Base-by-base conservation (phyloP, 2,329 filamentous ascomycete species). In the Dactylellina haptotyla region DNA sequence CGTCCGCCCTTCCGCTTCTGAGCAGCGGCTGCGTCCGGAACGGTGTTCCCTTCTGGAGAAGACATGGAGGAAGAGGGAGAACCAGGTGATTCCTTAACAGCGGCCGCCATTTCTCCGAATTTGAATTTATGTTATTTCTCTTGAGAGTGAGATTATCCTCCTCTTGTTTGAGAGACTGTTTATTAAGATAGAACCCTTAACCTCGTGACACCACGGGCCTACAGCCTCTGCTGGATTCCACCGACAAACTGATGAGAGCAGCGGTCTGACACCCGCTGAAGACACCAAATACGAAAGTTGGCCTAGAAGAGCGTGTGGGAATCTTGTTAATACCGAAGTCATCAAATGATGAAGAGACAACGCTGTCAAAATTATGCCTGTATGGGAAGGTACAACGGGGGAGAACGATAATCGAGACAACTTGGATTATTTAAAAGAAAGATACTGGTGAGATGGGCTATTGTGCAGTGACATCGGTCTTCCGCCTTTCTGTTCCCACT, bases 1-100 rank as follows among this genome's bases (percentile, higher is more conserved):
- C 95, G 89, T 75, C 95, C 95, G 79, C 95, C 95, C 85, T 99
- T 99, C 80, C 95, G 89, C 85, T 99, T 99, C 80, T 93, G 93
- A 54, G 75, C 63, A 54, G 58, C 63, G 58, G 58, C 66, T 39
- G 66, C 66, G 54, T 71, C 66, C 75, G 75, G 53, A 70, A 75
- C 53, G 56, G 76, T 58, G 67, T 75, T 43, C 74, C 76, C 62
- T 39, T 78, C 77, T 37, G 77, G 77, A 23, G 77, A 78, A 37
- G 77, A 78, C 28, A 75, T 77, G 39, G 77, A 77, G 28, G 77
- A 77, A 57, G 76, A 76, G 23, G 77, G 77, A 59, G 75, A 77
- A 28, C 75, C 76, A n/a, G 77, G 77, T 4, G 77, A 78, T 9
- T 76, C 76, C 74, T 78, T 78, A 28, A 78, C 77, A 50, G 77